Conservation (phyloP, 768 basidiomycete genomes). For the Kwoniella dendrophila region DNA sequence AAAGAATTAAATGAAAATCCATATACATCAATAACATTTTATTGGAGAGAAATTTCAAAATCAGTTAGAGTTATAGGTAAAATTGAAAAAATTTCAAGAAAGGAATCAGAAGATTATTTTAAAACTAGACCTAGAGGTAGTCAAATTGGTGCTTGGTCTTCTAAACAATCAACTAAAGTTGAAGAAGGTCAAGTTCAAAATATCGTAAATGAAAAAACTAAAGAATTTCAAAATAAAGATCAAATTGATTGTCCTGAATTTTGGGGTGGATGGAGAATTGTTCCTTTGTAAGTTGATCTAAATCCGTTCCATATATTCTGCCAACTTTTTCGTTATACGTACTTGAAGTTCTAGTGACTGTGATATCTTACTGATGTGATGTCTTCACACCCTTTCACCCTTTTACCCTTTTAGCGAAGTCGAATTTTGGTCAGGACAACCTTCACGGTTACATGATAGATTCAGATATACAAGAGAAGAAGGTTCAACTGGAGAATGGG, state of each 20-base stretch:
- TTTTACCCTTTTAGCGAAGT: slow-evolving; percentile 69
- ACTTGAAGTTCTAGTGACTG: no score
- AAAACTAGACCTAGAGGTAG: slow-evolving; percentile 77
- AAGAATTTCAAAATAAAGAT: slow-evolving; percentile 63
- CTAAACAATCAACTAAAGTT: slow-evolving; percentile 79
- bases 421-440: slow-evolving; percentile 96
- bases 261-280: slow-evolving; percentile 95
- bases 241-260: slow-evolving; percentile 76
- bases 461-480: slow-evolving; percentile 60
- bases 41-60: slow-evolving; percentile 82
- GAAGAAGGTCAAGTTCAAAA: slow-evolving; percentile 69
- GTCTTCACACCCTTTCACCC: slow-evolving; percentile 3
- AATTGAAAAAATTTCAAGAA: slow-evolving; percentile 72
- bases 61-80: slow-evolving; percentile 81
- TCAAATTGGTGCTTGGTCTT: slow-evolving; percentile 89
- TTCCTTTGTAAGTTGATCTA: slow-evolving; percentile 71
- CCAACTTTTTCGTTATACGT: no score
- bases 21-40: slow-evolving; percentile 79
- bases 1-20: slow-evolving; percentile 75
- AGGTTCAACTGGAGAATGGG: slow-evolving; percentile 67
- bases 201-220: slow-evolving; percentile 65
- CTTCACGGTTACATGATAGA: slow-evolving; percentile 90
- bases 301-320: no score
- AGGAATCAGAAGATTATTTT: slow-evolving; percentile 84
- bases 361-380: neutral